A percentile compares a stretch with the other conserved stretches of the same genome.
These are phyloP conservation scores for Handroanthus guayacan DNA, from an alignment of 257 asterid genomes.

Conservation along the genomic window DNA sequence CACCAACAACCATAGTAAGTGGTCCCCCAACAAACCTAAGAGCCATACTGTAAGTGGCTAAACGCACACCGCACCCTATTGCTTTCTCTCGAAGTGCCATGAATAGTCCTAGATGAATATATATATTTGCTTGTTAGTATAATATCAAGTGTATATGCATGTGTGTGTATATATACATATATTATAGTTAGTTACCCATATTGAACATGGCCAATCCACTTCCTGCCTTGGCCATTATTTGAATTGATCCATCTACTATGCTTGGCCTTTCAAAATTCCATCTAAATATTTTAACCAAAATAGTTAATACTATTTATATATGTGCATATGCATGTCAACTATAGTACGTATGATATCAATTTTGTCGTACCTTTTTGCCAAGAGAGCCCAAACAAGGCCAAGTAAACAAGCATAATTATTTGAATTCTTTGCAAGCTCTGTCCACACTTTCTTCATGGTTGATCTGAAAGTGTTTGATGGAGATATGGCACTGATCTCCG, in stretches of 20 bases:
- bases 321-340: too few species aligned
- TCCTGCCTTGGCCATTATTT: conserved; percentile 80
- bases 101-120: conserved; percentile 60
- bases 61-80: conserved; percentile 57
- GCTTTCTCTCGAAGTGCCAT: conserved; percentile 79
- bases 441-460: conserved; percentile 51
- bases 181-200: conserved; percentile 51
- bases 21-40: conserved; percentile 71
- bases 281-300: conserved; percentile 31
- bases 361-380: conserved; percentile 52
- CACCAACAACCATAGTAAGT: conserved; percentile 51
- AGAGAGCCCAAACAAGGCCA: conserved; percentile 74
- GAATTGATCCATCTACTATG: conserved; percentile 66
- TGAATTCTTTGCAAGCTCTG: conserved; percentile 64
- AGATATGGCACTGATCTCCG: neutral
- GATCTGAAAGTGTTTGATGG: conserved; percentile 22
- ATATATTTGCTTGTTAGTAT: neutral
- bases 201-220: conserved; percentile 79
- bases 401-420: conserved; percentile 67
- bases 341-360: too few species aligned
- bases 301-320: too few species aligned
- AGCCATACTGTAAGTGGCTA: conserved; percentile 53
- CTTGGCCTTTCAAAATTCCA: conserved; percentile 72
- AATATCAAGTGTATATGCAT: neutral
- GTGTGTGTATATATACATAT: neutral